A percentile compares a stretch with the other conserved stretches of the same genome.
Evolutionary conservation across 768 basidiomycete genomes (phyloP).

Genomic region (Naematelia aurantialba): DNA sequence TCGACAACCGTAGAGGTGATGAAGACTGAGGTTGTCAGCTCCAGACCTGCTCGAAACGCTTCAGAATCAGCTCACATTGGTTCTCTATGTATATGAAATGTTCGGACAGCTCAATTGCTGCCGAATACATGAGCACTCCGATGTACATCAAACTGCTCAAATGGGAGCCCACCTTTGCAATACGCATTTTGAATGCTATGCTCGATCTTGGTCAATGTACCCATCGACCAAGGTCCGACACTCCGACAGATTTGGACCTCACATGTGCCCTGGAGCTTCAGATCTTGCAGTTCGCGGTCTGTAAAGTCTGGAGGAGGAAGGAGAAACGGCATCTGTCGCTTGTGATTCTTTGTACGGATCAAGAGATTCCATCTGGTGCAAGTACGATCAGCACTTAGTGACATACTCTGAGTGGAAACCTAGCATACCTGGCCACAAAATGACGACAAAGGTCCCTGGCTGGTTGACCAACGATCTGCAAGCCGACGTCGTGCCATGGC

Average conservation of each 20-base stretch:
- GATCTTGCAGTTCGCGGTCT: conserved; percentile 66
- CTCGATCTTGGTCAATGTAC: conserved; percentile 77
- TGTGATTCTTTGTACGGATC: conserved; percentile 92
- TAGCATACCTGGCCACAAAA: conserved; percentile 58
- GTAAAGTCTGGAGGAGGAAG: conserved; percentile 90
- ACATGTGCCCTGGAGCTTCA: conserved; percentile 90
- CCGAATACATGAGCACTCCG: not conserved
- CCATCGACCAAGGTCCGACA: conserved; percentile 93
- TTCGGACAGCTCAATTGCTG: conserved; percentile 87
- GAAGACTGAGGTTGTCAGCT: conserved; percentile 43
- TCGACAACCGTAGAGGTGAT: conserved; percentile 66
- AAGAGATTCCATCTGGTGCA: conserved; percentile 88
- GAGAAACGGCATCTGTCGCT: conserved; percentile 86
- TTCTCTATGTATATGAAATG: conserved; percentile 96
- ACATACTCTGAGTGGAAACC: no score
- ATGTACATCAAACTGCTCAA: not conserved
- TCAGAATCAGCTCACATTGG: conserved; percentile 36
- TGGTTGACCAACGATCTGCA: conserved; percentile 95
- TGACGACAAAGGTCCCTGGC: conserved; percentile 90
- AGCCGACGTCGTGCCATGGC: conserved; percentile 98
- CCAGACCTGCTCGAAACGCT: not conserved
- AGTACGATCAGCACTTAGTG: not conserved
- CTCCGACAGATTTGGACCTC: conserved; percentile 96
- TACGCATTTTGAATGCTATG: conserved; percentile 94
- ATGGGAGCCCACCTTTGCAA: conserved; percentile 62